These are phyloP conservation scores for Aegle marmelos DNA, from an alignment of 345 rosid species.

Conservation along the genomic window DNA sequence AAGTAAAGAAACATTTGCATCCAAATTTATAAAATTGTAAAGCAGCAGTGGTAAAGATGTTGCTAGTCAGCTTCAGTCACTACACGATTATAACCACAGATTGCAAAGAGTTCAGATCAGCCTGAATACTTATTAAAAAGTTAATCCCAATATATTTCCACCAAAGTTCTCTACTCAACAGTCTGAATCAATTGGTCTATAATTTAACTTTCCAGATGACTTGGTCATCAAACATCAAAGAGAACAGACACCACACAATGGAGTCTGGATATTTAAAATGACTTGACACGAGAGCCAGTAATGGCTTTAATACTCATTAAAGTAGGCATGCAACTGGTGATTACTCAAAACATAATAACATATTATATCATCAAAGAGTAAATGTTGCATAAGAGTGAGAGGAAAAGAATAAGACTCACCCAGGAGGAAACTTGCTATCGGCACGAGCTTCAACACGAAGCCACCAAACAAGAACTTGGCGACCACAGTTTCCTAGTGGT, in stretches of 20 bases:
- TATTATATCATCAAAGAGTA: background rate
- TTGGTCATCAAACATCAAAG: background rate
- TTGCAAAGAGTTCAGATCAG: background rate
- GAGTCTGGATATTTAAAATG: background rate
- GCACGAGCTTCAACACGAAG: conserved; percentile 98
- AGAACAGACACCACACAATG: background rate
- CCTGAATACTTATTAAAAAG: background rate
- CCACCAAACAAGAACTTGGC: conserved; percentile 95
- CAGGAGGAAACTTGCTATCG: conserved; percentile 98
- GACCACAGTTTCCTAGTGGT: conserved; percentile 95
- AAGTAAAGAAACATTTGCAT: background rate
- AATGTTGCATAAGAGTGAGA: background rate
- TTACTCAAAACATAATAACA: background rate
- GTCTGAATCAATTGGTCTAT: background rate
- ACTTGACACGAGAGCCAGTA: background rate
- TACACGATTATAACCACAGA: background rate
- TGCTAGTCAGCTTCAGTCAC: background rate
- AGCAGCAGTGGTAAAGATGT: background rate
- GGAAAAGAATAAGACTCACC: conserved; percentile 44
- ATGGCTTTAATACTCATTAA: background rate
- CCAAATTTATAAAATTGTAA: background rate
- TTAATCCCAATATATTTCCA: background rate
- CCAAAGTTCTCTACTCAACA: background rate
- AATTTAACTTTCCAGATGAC: conserved; percentile 8
- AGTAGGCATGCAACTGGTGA: background rate